phyloP scores from a whole-genome alignment of 139 green algal species.

The Volvox africanus region DNA sequence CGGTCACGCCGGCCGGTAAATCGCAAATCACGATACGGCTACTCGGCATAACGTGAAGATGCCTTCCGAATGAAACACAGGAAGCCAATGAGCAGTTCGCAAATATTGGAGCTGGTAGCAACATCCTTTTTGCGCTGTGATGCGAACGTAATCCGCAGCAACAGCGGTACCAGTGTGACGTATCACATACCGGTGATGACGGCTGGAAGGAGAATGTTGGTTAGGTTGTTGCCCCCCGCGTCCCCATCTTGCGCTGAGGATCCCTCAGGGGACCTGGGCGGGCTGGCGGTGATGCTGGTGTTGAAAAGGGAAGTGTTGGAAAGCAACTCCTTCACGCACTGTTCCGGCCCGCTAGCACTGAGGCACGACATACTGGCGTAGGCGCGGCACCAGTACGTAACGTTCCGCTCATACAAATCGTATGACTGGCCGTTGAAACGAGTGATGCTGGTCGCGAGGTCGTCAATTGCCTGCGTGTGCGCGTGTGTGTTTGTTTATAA shows the following conservation, averaged over 20 bases:
- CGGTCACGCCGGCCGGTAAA: too few species aligned
- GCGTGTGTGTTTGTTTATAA: background rate
- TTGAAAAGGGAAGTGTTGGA: too few species aligned
- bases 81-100: too few species aligned
- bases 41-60: too few species aligned
- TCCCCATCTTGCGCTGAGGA: background rate
- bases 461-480: background rate
- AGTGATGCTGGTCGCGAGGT: slow-evolving; percentile 27
- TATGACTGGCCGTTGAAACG: slow-evolving; percentile 28
- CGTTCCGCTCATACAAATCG: slow-evolving; percentile 13
- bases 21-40: too few species aligned
- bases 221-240: background rate
- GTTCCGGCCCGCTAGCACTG: slow-evolving; percentile 31
- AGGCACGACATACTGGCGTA: slow-evolving; percentile 41
- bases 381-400: slow-evolving; percentile 8
- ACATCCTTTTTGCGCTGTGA: too few species aligned
- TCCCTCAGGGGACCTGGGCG: background rate
- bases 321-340: slow-evolving; percentile 23
- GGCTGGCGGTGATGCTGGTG: background rate
- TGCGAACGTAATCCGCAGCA: too few species aligned
- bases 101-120: too few species aligned
- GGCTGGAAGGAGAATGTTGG: slow-evolving; percentile 17
- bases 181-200: slow-evolving; percentile 1
- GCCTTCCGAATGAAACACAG: too few species aligned
- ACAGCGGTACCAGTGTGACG: background rate